Evolutionary conservation across 1,139 yeast genomes (phyloP).

Genomic region (Meyerozyma sp.): DNA sequence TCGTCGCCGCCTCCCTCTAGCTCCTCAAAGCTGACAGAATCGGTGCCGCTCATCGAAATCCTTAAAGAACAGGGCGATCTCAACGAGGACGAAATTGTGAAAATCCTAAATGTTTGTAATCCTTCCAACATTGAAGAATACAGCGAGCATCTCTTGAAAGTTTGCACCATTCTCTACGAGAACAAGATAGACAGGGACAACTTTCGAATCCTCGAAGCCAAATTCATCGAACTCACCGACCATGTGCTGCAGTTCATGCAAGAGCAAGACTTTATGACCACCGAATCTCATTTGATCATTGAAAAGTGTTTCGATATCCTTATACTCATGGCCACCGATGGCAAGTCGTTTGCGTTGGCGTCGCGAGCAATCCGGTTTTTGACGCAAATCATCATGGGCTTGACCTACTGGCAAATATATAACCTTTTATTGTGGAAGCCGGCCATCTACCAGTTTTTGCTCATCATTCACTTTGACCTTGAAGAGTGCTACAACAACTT

Average conservation of each 20-base stretch:
- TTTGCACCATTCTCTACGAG: slow-evolving; percentile 24
- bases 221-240: slow-evolving; percentile 22
- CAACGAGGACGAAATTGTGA: slow-evolving; percentile 22
- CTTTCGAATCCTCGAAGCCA: slow-evolving; percentile 15
- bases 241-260: slow-evolving; percentile 19
- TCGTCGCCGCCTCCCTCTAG: background rate
- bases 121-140: slow-evolving; percentile 34
- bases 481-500: slow-evolving; percentile 36
- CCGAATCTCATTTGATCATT: slow-evolving; percentile 30
- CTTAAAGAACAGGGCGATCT: slow-evolving; percentile 5
- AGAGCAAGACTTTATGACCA: slow-evolving; percentile 24
- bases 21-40: background rate
- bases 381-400: slow-evolving; percentile 32
- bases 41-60: background rate
- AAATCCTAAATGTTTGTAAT: slow-evolving; percentile 20
- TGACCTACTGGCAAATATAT: slow-evolving; percentile 45
- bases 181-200: slow-evolving; percentile 9
- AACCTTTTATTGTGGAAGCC: slow-evolving; percentile 42
- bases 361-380: slow-evolving; percentile 34
- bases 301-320: slow-evolving; percentile 38
- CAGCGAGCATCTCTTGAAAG: slow-evolving; percentile 32
- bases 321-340: slow-evolving; percentile 29
- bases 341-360: slow-evolving; percentile 26
- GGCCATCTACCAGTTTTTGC: slow-evolving; percentile 36
- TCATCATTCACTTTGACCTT: slow-evolving; percentile 34